Conservation (phyloP, 805 yeast species). For the Kuraishia molischiana region DNA sequence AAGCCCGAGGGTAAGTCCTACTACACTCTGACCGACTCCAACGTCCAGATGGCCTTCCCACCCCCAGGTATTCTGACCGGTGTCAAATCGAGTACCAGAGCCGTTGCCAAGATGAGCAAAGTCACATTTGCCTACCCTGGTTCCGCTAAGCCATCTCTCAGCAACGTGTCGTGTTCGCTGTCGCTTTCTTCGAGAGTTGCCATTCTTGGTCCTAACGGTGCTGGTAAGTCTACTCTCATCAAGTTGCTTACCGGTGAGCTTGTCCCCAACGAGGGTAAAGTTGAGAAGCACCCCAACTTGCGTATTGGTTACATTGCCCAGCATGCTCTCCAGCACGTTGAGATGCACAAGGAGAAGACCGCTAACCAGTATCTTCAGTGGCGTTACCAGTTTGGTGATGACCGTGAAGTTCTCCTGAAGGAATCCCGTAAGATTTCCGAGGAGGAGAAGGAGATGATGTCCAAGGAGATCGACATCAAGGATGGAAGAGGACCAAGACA, state of each 20-base stretch:
- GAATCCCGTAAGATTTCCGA: constrained; percentile 84
- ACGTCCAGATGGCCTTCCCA: constrained; percentile 96
- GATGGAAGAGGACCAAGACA: constrained; percentile 87
- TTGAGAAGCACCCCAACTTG: constrained; percentile 95
- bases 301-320: constrained; percentile 98
- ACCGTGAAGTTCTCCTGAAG: constrained; percentile 89
- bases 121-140: constrained; percentile 91
- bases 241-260: constrained; percentile 89
- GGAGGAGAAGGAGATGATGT: constrained; percentile 69
- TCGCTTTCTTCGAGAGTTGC: constrained; percentile 96
- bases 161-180: constrained; percentile 77
- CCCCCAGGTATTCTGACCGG: constrained; percentile 98
- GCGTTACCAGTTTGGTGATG: constrained; percentile 97
- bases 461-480: constrained; percentile 63
- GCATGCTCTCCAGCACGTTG: constrained; percentile 96
- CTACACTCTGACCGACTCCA: constrained; percentile 86
- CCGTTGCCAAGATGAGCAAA: constrained; percentile 74
- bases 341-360: constrained; percentile 93
- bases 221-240: constrained; percentile 95
- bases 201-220: constrained; percentile 96
- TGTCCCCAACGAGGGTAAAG: constrained; percentile 77
- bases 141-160: constrained; percentile 71
- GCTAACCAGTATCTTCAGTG: constrained; percentile 97
- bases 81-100: constrained; percentile 87
- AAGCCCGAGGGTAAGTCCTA: constrained; percentile 96